These are phyloP conservation scores for Mucor sp. DNA, from an alignment of 371 early-diverging fungal species.

Conservation along the genomic window DNA sequence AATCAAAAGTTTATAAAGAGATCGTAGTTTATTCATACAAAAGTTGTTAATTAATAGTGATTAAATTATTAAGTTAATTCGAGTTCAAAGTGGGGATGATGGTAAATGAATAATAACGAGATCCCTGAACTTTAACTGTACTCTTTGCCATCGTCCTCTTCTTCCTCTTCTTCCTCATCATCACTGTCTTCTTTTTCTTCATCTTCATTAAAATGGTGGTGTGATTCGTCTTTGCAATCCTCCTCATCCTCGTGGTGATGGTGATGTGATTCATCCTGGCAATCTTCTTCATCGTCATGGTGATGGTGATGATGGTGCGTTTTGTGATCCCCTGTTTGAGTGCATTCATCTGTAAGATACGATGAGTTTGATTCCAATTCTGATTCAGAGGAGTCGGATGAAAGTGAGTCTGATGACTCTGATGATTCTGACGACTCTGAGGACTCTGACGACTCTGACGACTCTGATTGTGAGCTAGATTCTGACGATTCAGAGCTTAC, in stretches of 20 bases:
- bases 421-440: not conserved
- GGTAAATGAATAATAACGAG: too few species aligned
- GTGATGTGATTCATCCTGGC: not conserved
- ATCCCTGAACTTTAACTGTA: too few species aligned
- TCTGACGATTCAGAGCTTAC: not conserved
- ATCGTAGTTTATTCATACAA: too few species aligned
- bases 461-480: not conserved
- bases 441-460: not conserved
- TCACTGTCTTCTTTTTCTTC: not conserved
- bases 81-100: too few species aligned
- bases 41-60: too few species aligned
- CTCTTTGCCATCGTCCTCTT: too few species aligned
- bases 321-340: not conserved
- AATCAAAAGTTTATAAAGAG: too few species aligned
- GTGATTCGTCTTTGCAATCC: not conserved
- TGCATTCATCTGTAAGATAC: not conserved
- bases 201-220: not conserved
- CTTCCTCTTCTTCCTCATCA: not conserved
- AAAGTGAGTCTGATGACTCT: not conserved
- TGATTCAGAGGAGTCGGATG: not conserved
- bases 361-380: not conserved
- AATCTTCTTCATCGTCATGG: not conserved
- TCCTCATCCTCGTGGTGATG: not conserved
- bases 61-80: too few species aligned
- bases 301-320: not conserved